A percentile compares a stretch with the other conserved stretches of the same genome.
Evolutionary conservation across 176 grass and related monocot species (phyloP).

Genomic region (Raddia distichophylla): DNA sequence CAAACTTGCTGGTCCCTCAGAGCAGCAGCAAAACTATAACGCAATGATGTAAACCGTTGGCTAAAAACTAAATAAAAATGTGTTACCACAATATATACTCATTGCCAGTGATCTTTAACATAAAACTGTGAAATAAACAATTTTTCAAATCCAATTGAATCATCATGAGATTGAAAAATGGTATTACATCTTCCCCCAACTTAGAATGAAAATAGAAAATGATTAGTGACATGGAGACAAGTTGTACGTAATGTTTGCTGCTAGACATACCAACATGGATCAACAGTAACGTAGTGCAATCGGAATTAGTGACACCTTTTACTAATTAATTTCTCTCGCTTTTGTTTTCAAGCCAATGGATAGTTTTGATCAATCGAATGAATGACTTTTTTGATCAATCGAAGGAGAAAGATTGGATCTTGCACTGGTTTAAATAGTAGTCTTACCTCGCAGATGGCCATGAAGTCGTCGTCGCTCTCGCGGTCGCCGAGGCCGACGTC

Average conservation of each 20-base stretch:
- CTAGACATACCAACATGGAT: not conserved
- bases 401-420: not conserved
- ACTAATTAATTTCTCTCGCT: too few relatives aligned
- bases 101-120: not conserved
- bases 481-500: constrained; percentile 86
- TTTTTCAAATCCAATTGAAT: not conserved
- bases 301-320: not conserved
- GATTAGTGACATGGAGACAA: not conserved
- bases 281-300: not conserved
- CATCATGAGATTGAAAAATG: too few relatives aligned
- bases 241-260: not conserved
- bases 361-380: too few relatives aligned
- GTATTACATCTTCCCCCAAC: not conserved
- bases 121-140: not conserved
- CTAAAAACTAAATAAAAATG: constrained; percentile 22
- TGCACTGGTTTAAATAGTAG: not conserved
- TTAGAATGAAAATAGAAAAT: not conserved
- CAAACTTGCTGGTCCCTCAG: constrained; percentile 77
- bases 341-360: too few relatives aligned
- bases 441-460: constrained; percentile 83
- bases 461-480: constrained; percentile 88
- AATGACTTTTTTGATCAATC: too few relatives aligned
- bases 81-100: not conserved
- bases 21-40: constrained; percentile 90
- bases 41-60: constrained; percentile 34